Base-by-base conservation (phyloP, 805 yeast species). In the Lipomyces starkeyi region DNA sequence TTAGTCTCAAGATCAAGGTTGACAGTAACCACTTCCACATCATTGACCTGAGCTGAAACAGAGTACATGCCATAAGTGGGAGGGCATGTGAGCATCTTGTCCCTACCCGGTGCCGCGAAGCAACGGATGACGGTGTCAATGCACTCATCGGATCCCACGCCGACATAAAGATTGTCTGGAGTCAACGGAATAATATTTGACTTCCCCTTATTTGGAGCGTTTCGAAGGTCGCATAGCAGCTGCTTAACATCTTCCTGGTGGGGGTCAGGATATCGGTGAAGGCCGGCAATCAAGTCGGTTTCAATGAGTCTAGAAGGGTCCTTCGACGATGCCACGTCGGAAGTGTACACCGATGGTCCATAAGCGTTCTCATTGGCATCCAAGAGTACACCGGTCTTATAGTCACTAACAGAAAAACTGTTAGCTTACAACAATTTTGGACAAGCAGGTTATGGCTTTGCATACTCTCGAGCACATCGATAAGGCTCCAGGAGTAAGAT, bases 61-160 rank as follows among this genome's bases (percentile, higher is more conserved):
- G 90, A 81, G 82, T 95, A 95, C 99, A 95, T 95, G 6, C 98
- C 98, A 76, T 95, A 95, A 0, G 99, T 95, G 56, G 99, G 98
- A 2, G 98, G 97, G 78, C 97, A 88, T 1, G 87, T 86, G 73
- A 95, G 80, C 76, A 95, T 79, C 77, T 92, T 94, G 68, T 93
- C 97, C 71, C 82, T 83, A 1, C 90, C 91, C 2, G 99, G 99
- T 4, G 79, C 81, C 75, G 97, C 91, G 63, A 90, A 85, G 64
- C 97, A 91, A 74, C 99, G 83, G 70, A 95, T 88, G 64, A 94
- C 80, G 54, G 95, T 85, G 77, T 95, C 99, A 68, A 95, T 93
- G 74, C 95, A 87, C 79, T 95, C 99, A 78, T 95, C 99, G 0
- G 98, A 93, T 0, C 99, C 99, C 13, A 95, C 99, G 57, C 99